phyloP scores from a whole-genome alignment of 2,329 filamentous ascomycete species.

The Scedosporium dehoogii region DNA sequence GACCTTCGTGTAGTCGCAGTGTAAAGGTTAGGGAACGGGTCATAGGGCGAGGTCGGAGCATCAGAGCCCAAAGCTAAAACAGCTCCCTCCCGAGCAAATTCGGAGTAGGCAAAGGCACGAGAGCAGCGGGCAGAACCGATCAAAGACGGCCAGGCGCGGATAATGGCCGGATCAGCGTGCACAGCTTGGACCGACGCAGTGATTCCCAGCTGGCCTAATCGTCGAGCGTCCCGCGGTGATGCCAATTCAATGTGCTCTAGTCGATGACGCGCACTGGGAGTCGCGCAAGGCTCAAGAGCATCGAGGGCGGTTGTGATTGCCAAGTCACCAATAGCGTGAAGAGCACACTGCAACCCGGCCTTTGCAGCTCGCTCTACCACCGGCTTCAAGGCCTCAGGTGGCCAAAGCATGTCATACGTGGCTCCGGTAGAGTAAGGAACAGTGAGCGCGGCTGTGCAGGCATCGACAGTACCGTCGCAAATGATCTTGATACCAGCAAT shows the following conservation, averaged over 20 bases:
- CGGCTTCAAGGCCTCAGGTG: constrained; percentile 36
- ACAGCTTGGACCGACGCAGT: constrained; percentile 50
- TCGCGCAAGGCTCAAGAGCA: constrained; percentile 33
- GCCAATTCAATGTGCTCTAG: constrained; percentile 58
- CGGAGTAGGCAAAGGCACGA: constrained; percentile 53
- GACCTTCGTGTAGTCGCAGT: constrained; percentile 48
- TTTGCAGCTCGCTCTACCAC: constrained; percentile 44
- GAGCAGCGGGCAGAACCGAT: constrained; percentile 43
- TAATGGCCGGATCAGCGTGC: constrained; percentile 49
- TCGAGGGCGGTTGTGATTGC: constrained; percentile 49
- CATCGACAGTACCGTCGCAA: constrained; percentile 55
- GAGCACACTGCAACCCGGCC: constrained; percentile 47
- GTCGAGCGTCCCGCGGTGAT: constrained; percentile 39
- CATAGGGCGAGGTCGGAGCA: constrained; percentile 47
- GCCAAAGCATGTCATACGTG: constrained; percentile 42
- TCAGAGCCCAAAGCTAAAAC: constrained; percentile 48
- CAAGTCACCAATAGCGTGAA: constrained; percentile 56
- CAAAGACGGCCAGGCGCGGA: constrained; percentile 50
- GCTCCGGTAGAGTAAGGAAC: constrained; percentile 46
- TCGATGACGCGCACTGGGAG: constrained; percentile 41
- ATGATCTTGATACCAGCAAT: constrained; percentile 56
- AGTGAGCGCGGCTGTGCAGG: constrained; percentile 50
- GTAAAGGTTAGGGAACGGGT: constrained; percentile 46
- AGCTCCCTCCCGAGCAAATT: constrained; percentile 46
- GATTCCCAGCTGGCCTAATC: constrained; percentile 49